Base-by-base conservation (phyloP, 257 asterid species). In the Salvia miltiorrhiza region DNA sequence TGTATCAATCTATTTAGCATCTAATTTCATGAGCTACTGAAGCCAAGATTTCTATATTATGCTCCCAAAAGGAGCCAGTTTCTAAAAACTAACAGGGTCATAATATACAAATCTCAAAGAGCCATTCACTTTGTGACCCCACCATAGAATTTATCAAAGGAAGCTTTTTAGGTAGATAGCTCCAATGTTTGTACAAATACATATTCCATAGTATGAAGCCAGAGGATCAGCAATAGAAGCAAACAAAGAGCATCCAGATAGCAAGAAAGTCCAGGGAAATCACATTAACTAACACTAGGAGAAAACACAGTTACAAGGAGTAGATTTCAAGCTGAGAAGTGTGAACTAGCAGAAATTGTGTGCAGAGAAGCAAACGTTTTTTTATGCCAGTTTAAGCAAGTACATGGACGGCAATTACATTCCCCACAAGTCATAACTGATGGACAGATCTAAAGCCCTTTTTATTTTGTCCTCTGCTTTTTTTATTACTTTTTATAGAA, bases 351-450 rank as follows among this genome's bases (percentile, higher is more conserved):
- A 40, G 39, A 40, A 40, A 33, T 8, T n/a, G 37, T 28, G 13
- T 17, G 33, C 49, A 48, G 28, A 41, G 56, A 72, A 61, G 49
- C 37, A 49, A 23, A 70, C 10, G 32, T 49, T 11, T 68, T 7
- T 48, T 12, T 30, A 37, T 55, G 24, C 40, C 71, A 39, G 12
- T 24, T 7, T 7, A 72, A 32, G 26, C 59, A 72, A 16, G 49
- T 43, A 49, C 30, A 72, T 35, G 39, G 54, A 69, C 35, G 5
- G 41, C 41, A 41, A 60, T 13, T 32, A 70, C 44, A 30, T 56
- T 53, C 52, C 59, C n/a, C n/a, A n/a, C n/a, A n/a, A n/a, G n/a
- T 10, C 23, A 66, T 14, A 74, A 59, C 30, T 9, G 65, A 67
- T 21, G 9, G 39, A 59, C 17, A 17, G 11, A 35, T 9, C 19